These are phyloP conservation scores for Auriscalpium orientale DNA, from an alignment of 768 basidiomycete genomes.

Conservation along the genomic window DNA sequence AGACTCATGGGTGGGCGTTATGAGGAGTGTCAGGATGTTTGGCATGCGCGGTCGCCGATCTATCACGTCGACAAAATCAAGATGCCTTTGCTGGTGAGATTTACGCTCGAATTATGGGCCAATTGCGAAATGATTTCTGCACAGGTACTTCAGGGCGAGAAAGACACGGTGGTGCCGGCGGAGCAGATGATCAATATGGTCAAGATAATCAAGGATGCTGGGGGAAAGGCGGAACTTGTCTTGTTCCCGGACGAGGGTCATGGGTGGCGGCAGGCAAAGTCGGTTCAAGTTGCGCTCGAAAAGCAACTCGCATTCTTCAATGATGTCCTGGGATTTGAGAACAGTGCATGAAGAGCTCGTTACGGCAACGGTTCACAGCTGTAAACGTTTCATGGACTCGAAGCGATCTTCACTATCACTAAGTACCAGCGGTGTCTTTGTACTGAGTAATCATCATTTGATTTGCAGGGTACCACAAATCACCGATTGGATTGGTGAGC, in stretches of 20 bases:
- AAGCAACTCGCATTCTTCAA: slow-evolving; percentile 48
- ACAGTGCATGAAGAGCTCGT: neutral
- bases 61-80: slow-evolving; percentile 53
- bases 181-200: slow-evolving; percentile 55
- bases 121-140: neutral
- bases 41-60: slow-evolving; percentile 53
- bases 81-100: slow-evolving; percentile 52
- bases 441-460: too few relatives aligned
- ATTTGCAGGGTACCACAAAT: too few relatives aligned
- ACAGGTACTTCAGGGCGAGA: slow-evolving; percentile 60
- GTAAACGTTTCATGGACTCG: too few relatives aligned
- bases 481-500: too few relatives aligned
- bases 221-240: slow-evolving; percentile 51
- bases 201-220: slow-evolving; percentile 39
- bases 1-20: slow-evolving; percentile 55
- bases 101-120: neutral
- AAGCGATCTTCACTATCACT: too few relatives aligned
- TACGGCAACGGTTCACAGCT: neutral
- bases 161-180: slow-evolving; percentile 59
- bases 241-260: slow-evolving; percentile 51
- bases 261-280: slow-evolving; percentile 51
- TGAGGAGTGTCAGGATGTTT: slow-evolving; percentile 45
- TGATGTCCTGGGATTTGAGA: slow-evolving; percentile 24
- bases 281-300: slow-evolving; percentile 44
- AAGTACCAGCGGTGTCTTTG: too few relatives aligned